These are phyloP conservation scores for Helminthosporium solani DNA, from an alignment of 2,329 filamentous ascomycete species.

Conservation along the genomic window DNA sequence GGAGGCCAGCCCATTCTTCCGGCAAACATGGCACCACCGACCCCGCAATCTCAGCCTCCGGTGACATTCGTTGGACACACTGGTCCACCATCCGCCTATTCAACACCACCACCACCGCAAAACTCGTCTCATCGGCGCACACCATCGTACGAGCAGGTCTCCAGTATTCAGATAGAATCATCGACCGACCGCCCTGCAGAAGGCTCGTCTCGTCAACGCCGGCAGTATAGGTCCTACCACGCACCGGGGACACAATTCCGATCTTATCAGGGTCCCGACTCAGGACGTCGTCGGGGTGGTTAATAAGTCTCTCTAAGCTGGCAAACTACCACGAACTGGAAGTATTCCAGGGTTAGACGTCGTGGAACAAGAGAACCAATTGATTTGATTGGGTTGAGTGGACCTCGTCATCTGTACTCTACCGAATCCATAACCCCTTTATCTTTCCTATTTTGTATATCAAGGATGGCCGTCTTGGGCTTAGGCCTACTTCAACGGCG, in stretches of 20 bases:
- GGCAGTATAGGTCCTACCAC: constrained; percentile 35
- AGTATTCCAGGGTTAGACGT: too few species aligned
- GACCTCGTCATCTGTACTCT: not conserved
- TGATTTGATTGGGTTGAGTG: too few species aligned
- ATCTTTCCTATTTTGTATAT: not conserved
- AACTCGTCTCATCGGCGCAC: constrained; percentile 12
- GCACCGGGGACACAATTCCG: constrained; percentile 38
- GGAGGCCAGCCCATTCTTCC: constrained; percentile 44
- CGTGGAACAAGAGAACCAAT: too few species aligned
- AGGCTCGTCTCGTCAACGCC: constrained; percentile 26
- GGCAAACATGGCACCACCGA: constrained; percentile 38
- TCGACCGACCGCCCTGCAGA: constrained; percentile 20
- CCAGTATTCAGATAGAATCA: constrained; percentile 14
- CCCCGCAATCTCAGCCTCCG: constrained; percentile 16
- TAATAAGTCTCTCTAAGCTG: constrained; percentile 13
- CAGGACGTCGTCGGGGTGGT: constrained; percentile 23
- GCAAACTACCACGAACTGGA: too few species aligned
- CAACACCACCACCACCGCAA: constrained; percentile 26
- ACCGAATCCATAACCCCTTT: not conserved
- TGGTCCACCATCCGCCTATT: constrained; percentile 12
- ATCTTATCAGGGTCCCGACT: constrained; percentile 33
- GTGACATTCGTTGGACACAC: constrained; percentile 17
- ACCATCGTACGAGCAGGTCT: constrained; percentile 17
- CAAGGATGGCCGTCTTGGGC: not conserved
- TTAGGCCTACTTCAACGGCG: not conserved